Evolutionary conservation across 129 eudicot genomes (phyloP).

Genomic region (Flaveria brownii): DNA sequence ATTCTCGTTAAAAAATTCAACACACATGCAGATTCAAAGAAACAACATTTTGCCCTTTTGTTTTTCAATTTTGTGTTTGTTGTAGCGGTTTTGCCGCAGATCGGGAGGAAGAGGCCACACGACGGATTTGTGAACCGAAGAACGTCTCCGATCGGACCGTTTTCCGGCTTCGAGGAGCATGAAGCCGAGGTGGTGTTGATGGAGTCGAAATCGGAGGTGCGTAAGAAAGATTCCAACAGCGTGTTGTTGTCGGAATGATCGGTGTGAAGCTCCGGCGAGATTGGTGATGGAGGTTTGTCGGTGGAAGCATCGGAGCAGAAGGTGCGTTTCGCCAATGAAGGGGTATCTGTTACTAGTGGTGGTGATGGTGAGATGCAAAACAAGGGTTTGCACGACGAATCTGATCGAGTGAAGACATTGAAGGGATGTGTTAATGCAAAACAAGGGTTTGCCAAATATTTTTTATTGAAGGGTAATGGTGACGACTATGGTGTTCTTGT

Average conservation of each 20-base stretch:
- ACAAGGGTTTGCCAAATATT: too few relatives aligned
- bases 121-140: conserved; percentile 51
- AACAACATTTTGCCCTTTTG: too few relatives aligned
- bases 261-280: conserved; percentile 12
- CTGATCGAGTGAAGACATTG: too few relatives aligned
- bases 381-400: too few relatives aligned
- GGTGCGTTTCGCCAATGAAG: conserved; percentile 50
- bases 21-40: too few relatives aligned
- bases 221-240: conserved; percentile 46
- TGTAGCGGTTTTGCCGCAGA: conserved; percentile 17
- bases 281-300: neutral
- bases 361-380: neutral
- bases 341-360: conserved; percentile 43
- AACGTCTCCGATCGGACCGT: conserved; percentile 54
- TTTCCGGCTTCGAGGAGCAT: conserved; percentile 60
- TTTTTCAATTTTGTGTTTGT: too few relatives aligned
- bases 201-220: conserved; percentile 41
- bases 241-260: conserved; percentile 22
- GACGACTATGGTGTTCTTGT: too few relatives aligned
- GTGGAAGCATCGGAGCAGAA: conserved; percentile 39
- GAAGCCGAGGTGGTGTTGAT: conserved; percentile 49
- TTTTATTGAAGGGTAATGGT: too few relatives aligned
- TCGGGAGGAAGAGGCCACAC: conserved; percentile 73
- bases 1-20: too few relatives aligned
- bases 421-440: too few relatives aligned